A percentile compares a stretch with the other conserved stretches of the same genome.
These are phyloP conservation scores for Papilionanthe hybrid DNA, from an alignment of 116 monocot species.

Conservation along the genomic window DNA sequence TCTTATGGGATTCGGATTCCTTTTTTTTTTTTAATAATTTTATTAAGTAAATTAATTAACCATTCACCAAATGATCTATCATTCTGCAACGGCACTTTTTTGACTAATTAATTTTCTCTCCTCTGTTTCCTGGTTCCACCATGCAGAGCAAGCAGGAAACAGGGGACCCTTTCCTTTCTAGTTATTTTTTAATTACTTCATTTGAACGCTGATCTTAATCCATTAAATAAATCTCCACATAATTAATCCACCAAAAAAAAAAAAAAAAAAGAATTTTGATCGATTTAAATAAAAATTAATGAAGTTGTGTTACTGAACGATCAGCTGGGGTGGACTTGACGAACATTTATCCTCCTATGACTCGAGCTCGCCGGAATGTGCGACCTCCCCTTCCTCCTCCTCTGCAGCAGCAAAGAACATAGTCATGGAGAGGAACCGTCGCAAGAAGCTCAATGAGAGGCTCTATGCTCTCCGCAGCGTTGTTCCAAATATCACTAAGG, in stretches of 20 bases:
- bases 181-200: too few relatives aligned
- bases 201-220: too few relatives aligned
- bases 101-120: too few relatives aligned
- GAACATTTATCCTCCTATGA: slow-evolving; percentile 36
- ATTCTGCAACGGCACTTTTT: not conserved
- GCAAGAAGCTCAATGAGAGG: slow-evolving; percentile 66
- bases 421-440: slow-evolving; percentile 61
- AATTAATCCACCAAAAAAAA: too few relatives aligned
- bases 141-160: too few relatives aligned
- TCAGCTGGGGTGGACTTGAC: slow-evolving; percentile 19
- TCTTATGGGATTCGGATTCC: not conserved
- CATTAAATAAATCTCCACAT: too few relatives aligned
- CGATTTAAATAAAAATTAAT: not conserved
- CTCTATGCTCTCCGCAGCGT: slow-evolving; percentile 81
- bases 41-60: too few relatives aligned
- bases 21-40: not conserved
- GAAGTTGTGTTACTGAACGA: not conserved
- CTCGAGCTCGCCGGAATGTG: slow-evolving; percentile 45
- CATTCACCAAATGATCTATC: not conserved
- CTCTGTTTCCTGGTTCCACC: too few relatives aligned
- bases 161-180: too few relatives aligned
- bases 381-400: slow-evolving; percentile 6
- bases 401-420: slow-evolving; percentile 50
- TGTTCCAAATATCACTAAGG: slow-evolving; percentile 88
- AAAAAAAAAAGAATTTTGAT: not conserved